Base-by-base conservation (phyloP, 2,329 filamentous ascomycete species). In the Diaporthe aspalathi region DNA sequence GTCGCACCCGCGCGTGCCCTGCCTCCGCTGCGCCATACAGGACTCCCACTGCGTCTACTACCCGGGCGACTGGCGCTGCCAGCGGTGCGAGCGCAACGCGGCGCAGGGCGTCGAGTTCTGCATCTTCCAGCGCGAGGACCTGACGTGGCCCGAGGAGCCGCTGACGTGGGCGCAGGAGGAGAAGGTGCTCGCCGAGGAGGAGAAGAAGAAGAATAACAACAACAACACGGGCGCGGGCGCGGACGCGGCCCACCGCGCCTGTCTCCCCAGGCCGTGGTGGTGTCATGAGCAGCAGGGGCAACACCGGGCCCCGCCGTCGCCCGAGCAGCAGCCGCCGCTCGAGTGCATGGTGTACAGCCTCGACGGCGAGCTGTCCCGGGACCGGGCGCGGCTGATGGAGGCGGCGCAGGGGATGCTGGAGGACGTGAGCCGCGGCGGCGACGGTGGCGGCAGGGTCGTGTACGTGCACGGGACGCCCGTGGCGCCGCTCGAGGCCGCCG, bases 81-180 rank as follows among this genome's bases (percentile, higher is more conserved):
- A 47, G 29, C 66, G 66, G 16, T 68, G 66, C 66, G 50, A 27
- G 29, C 40, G 53, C n/a, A 57, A 27, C 52, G 32, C 32, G n/a
- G n/a, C n/a, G n/a, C n/a, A n/a, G 32, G 66, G 52, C n/a, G 66
- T 57, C 8, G 40, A 49, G 16, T 22, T 22, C 14, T 68, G 66
- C 43, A 6, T 68, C 27, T 54, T 17, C 14, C 66, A 68, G 66
- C 5, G 11, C 8, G n/a, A 57, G 40, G 52, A 49, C 29, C 27
- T 57, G 1, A 67, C 66, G 8, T 17, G 1, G 22, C 17, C 22
- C 4, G 53, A 40, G 43, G 11, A 14, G 5, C 5, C 12, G 1
- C 14, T 45, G 16, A 56, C 20, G 27, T 17, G 8, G 8, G 29
- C 29, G 16, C 29, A 49, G 43, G 53, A 50, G 52, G 20, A 35